Base-by-base conservation (phyloP, 1,139 yeast species). In the Taphrina betulina region DNA sequence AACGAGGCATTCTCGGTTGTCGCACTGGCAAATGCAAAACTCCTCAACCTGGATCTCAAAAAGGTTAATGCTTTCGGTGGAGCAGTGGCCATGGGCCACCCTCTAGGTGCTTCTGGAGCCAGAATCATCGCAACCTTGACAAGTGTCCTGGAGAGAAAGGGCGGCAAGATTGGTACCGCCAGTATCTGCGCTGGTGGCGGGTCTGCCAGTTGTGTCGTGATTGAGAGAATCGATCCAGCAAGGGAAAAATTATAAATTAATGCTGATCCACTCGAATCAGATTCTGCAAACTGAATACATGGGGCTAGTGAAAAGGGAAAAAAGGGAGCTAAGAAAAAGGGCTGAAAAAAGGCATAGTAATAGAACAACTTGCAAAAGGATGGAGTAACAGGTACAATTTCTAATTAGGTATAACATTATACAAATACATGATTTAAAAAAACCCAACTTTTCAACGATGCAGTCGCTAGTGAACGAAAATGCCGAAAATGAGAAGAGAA, bases 181-280 rank as follows among this genome's bases (percentile, higher is more conserved):
- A 96, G 87, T 71, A 84, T 92, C 70, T 92, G 97, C 78, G 92
- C 92, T 72, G 97, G 98, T 76, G 98, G 98, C 68, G 98, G 98
- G 70, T 97, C 97, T 70, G 97, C 96, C 58, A 84, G 95, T 59
- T 82, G 95, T 34, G 72, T 87, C 64, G 85, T 87, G 61, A 77
- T 87, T 64, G 90, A 85, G 67, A 63, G 65, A 20, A 14, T 60
- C 36, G 56, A 43, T 35, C 22, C 50, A 8, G 31, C 50, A 17
- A 52, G 36, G 44, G 56, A 52, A 31, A 42, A 52, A 35, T 37
- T 52, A 5, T 41, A 41, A 23, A 24, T 2, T 26, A 7, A 7
- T 7, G 31, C 31, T 26, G 10, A 26, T 12, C 31, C 12, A 12
- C 12, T 26, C 10, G 7, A 26, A 26, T 26, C 31, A 7, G 12